These are phyloP conservation scores for Microglena sp. DNA, from an alignment of 139 green algal species.

Conservation along the genomic window DNA sequence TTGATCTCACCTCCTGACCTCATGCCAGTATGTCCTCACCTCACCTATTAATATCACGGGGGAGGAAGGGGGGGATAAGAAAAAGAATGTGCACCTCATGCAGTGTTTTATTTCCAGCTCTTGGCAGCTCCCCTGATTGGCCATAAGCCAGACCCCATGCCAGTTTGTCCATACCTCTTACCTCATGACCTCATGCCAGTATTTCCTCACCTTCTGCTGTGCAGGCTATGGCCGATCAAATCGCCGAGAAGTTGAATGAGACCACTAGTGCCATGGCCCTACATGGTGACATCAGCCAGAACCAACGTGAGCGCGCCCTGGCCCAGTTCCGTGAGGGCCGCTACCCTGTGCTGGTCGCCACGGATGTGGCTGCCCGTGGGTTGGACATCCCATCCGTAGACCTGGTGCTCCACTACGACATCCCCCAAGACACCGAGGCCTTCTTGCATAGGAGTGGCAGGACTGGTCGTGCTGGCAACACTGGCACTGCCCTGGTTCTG, in stretches of 20 bases:
- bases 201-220: too few relatives aligned
- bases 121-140: too few relatives aligned
- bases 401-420: conserved; percentile 81
- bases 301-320: conserved; percentile 43
- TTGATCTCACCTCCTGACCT: too few relatives aligned
- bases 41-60: too few relatives aligned
- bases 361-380: conserved; percentile 92
- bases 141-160: too few relatives aligned
- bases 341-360: conserved; percentile 84
- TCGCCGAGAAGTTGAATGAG: conserved; percentile 57
- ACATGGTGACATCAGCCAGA: conserved; percentile 91
- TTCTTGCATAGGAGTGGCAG: conserved; percentile 89
- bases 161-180: too few relatives aligned
- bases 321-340: conserved; percentile 6
- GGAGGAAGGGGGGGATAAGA: too few relatives aligned
- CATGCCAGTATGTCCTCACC: too few relatives aligned
- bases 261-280: conserved; percentile 48
- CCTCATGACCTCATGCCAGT: too few relatives aligned
- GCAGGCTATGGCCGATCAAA: too few relatives aligned
- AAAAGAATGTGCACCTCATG: too few relatives aligned
- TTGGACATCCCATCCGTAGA: conserved; percentile 92
- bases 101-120: too few relatives aligned
- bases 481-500: conserved; percentile 82
- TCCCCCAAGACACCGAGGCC: conserved; percentile 81
- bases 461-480: conserved; percentile 75